A percentile compares a stretch with the other conserved stretches of the same genome.
phyloP scores from a whole-genome alignment of 495 filamentous ascomycete species.

The Haplographium delicatum region DNA sequence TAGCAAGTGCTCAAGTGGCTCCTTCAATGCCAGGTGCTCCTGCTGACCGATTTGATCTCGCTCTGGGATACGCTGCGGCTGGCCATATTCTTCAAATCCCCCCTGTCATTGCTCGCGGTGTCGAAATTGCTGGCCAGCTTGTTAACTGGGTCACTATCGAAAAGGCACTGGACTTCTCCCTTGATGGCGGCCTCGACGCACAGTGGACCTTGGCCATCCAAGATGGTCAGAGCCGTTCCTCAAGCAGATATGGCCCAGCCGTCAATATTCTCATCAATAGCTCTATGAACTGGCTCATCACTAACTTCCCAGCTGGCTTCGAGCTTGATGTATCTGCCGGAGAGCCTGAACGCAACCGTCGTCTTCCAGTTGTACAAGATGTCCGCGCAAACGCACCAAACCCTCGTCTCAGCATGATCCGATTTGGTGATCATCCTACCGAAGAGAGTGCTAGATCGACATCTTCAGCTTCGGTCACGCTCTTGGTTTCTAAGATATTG shows the following conservation, averaged over 20 bases:
- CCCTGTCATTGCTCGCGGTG: conserved; percentile 36
- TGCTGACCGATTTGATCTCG: conserved; percentile 39
- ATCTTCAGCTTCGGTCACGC: conserved; percentile 30
- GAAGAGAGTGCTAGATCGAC: conserved; percentile 15
- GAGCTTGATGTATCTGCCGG: conserved; percentile 38
- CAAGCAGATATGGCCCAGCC: conserved; percentile 22
- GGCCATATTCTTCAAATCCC: conserved; percentile 43
- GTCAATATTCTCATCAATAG: conserved; percentile 30
- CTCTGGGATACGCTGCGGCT: conserved; percentile 47
- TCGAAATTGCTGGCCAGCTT: conserved; percentile 40
- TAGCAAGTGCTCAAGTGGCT: conserved; percentile 12
- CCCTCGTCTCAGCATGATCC: conserved; percentile 52
- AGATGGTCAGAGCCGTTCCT: background rate
- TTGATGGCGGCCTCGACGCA: conserved; percentile 31
- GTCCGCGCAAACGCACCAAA: conserved; percentile 32
- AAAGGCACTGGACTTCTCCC: conserved; percentile 36
- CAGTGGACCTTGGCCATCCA: conserved; percentile 26
- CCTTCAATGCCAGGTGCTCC: conserved; percentile 24
- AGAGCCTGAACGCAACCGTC: conserved; percentile 31
- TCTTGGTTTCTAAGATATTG: conserved; percentile 53
- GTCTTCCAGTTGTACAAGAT: conserved; percentile 32
- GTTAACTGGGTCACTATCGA: conserved; percentile 52
- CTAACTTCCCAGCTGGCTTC: conserved; percentile 43
- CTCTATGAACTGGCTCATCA: conserved; percentile 38
- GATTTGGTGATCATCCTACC: conserved; percentile 56